phyloP scores from a whole-genome alignment of 345 rosid genomes.

The Microthlaspi erraticum region DNA sequence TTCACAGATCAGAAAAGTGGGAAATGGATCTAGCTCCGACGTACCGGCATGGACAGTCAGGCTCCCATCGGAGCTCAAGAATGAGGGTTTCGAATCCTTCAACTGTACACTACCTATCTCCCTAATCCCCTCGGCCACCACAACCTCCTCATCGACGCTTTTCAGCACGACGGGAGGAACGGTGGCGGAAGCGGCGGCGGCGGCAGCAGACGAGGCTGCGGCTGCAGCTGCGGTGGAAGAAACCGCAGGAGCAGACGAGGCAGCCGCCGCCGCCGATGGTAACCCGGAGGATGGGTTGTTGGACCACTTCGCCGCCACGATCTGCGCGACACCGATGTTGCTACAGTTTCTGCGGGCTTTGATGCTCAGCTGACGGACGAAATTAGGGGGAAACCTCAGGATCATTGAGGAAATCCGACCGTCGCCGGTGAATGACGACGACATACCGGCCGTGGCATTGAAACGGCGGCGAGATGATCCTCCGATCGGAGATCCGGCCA shows the following conservation, averaged over 20 bases:
- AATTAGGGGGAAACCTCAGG: slow-evolving; percentile 89
- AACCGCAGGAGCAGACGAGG: slow-evolving; percentile 48
- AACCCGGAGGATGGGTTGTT: slow-evolving; percentile 55
- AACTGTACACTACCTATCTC: slow-evolving; percentile 60
- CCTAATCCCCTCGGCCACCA: slow-evolving; percentile 51
- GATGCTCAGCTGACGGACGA: slow-evolving; percentile 93
- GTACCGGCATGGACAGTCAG: slow-evolving; percentile 93
- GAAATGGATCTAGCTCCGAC: slow-evolving; percentile 12
- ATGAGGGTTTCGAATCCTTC: slow-evolving; percentile 51
- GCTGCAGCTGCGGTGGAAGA: slow-evolving; percentile 46
- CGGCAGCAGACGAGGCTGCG: slow-evolving; percentile 42
- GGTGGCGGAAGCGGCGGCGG: slow-evolving; percentile 52
- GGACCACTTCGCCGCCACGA: slow-evolving; percentile 98
- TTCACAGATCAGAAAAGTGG: background rate
- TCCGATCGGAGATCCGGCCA: slow-evolving; percentile 50
- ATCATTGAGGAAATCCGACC: slow-evolving; percentile 75
- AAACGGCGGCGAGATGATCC: slow-evolving; percentile 48
- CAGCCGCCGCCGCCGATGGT: slow-evolving; percentile 61
- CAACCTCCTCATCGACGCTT: slow-evolving; percentile 49
- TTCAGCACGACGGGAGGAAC: slow-evolving; percentile 50
- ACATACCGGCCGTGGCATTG: slow-evolving; percentile 10
- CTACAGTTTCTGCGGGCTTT: slow-evolving; percentile 98
- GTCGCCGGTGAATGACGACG: slow-evolving; percentile 52
- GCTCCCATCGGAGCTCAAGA: slow-evolving; percentile 89
- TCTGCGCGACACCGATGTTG: slow-evolving; percentile 99